Conservation (phyloP, 1,284 basidiomycete genomes). For the Boletellus deceptivus region DNA sequence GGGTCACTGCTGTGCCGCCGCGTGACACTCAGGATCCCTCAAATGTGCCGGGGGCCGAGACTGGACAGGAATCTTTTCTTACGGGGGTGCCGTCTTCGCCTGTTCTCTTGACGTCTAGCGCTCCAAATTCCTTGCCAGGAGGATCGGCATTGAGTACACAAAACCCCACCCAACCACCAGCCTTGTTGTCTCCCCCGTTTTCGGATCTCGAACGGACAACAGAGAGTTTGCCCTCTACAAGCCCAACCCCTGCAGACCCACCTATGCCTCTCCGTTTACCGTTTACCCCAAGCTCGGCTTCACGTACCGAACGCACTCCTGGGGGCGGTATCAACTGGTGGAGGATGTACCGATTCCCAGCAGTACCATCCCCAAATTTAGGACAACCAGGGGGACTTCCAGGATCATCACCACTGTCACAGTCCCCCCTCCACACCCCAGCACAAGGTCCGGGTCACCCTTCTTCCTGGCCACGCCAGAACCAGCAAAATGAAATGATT, state of each 20-base stretch:
- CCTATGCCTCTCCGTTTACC: conserved; percentile 33
- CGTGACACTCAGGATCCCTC: conserved; percentile 19
- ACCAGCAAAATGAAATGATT: conserved; percentile 23
- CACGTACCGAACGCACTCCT: conserved; percentile 34
- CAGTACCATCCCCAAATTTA: conserved; percentile 44
- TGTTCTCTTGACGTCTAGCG: conserved; percentile 7
- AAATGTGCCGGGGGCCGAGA: conserved; percentile 19
- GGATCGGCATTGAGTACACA: conserved; percentile 1
- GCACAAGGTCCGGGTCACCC: conserved; percentile 21
- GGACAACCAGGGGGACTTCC: conserved; percentile 19
- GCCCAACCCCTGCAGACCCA: conserved; percentile 14
- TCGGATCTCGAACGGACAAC: conserved; percentile 1
- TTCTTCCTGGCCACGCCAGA: conserved; percentile 23
- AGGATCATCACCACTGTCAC: conserved; percentile 19
- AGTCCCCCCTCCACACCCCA: conserved; percentile 13
- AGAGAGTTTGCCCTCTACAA: conserved; percentile 4
- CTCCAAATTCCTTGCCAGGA: conserved; percentile 9
- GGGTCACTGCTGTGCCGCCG: conserved; percentile 23
- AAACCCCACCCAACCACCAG: conserved; percentile 1
- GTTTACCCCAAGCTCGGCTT: conserved; percentile 27
- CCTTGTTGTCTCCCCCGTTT: conserved; percentile 3
- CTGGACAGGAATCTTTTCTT: conserved; percentile 14
- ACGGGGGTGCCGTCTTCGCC: conserved; percentile 15
- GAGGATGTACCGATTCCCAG: conserved; percentile 75
- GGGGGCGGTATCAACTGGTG: conserved; percentile 72